Evolutionary conservation across 257 asterid genomes (phyloP).

Genomic region (Lycium ferocissimum): DNA sequence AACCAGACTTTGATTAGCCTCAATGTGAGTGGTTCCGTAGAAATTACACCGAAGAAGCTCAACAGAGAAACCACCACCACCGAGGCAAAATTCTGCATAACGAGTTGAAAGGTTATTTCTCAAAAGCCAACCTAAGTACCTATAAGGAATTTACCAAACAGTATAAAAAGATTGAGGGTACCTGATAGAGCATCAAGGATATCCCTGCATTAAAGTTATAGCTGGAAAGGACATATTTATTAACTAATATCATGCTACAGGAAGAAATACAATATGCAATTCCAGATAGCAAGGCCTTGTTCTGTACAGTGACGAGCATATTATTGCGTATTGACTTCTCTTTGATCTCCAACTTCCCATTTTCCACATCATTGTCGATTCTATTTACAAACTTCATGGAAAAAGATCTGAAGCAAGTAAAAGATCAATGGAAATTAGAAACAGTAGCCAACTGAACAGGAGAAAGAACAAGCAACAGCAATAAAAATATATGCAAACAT

Average conservation of each 20-base stretch:
- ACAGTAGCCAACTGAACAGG: neutral
- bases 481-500: no score
- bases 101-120: neutral
- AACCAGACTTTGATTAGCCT: constrained; percentile 86
- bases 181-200: constrained; percentile 97
- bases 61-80: constrained; percentile 65
- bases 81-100: constrained; percentile 75
- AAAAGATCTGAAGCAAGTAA: constrained; percentile 32
- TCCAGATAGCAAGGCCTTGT: constrained; percentile 80
- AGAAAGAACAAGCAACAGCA: neutral
- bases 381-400: constrained; percentile 52
- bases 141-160: neutral
- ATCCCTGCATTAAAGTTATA: constrained; percentile 85
- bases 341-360: constrained; percentile 52
- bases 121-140: constrained; percentile 1
- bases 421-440: neutral
- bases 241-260: constrained; percentile 88
- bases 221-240: constrained; percentile 90
- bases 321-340: constrained; percentile 53
- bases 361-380: constrained; percentile 70
- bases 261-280: constrained; percentile 85
- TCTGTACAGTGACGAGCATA: constrained; percentile 44
- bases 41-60: constrained; percentile 66
- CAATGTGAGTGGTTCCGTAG: constrained; percentile 89
- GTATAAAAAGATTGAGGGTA: constrained; percentile 33